phyloP scores from a whole-genome alignment of 164 flowering plant genomes.

The Nymphaea colorata region DNA sequence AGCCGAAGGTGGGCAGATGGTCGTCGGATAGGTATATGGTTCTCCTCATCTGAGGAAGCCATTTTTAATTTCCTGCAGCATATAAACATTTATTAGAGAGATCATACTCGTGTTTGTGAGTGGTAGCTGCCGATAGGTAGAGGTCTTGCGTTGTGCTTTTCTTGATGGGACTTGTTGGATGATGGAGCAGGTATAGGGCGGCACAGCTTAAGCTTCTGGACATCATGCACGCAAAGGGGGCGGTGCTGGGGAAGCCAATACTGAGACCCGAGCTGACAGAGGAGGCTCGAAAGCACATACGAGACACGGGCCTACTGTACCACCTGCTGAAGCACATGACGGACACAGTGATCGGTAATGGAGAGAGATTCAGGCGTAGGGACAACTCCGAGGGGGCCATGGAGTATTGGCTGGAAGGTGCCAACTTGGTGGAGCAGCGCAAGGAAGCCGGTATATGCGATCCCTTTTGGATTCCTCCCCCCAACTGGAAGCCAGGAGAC shows the following conservation, averaged over 20 bases:
- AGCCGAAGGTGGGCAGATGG: constrained; percentile 37
- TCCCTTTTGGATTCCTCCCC: constrained; percentile 89
- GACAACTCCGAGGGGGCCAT: constrained; percentile 85
- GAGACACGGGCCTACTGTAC: constrained; percentile 84
- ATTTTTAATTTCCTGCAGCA: no score
- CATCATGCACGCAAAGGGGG: constrained; percentile 56
- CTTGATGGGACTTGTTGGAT: no score
- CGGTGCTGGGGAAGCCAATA: constrained; percentile 50
- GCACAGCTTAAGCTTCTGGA: constrained; percentile 64
- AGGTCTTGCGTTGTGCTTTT: no score
- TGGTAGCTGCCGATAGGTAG: no score
- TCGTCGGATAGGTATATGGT: constrained; percentile 53
- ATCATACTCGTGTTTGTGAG: no score
- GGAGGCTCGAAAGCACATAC: constrained; percentile 74
- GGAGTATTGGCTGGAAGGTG: constrained; percentile 91
- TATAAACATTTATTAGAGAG: no score
- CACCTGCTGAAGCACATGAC: constrained; percentile 91
- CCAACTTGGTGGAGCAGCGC: constrained; percentile 48
- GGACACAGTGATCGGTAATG: constrained; percentile 58
- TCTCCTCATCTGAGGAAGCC: no score
- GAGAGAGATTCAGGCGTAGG: constrained; percentile 59
- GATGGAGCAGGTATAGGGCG: constrained; percentile 42
- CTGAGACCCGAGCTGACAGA: constrained; percentile 47
- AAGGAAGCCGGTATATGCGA: constrained; percentile 72
- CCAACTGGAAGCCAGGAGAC: constrained; percentile 75